Evolutionary conservation across 805 yeast genomes (phyloP), one percentile per base, ranked within the genome.

Genomic region (Jamesozyma jinghongensis): DNA sequence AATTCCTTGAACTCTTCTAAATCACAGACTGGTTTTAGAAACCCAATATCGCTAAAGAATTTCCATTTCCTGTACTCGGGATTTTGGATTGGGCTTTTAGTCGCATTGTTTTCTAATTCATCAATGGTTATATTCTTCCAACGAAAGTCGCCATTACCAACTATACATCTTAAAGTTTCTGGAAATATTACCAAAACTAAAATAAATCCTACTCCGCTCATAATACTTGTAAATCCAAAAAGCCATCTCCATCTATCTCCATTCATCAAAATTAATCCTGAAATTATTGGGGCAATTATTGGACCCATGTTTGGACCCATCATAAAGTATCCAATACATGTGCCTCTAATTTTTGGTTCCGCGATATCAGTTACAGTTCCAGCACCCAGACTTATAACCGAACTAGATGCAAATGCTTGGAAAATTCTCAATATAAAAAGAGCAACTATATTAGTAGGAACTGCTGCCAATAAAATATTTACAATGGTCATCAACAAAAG

Each of bases 271-370:
- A 88, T 78, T 1, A 80, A 76, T 46, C 96, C 95, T 30, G 94
- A 87, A 38, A 80, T 56, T 13, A 87, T 80, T 2, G 97, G 97
- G 2, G 94, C 86, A 2, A 86, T 49, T 34, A 87, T 72, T 2
- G 95, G 97, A 0, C 95, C 96, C 50, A 81, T 69, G 38, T 87
- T 75, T 0, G 95, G 94, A 0, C 96, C 97, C 47, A 87, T 61
- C 68, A 86, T 87, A 50, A 79, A 87, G 41, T 79, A 70, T 0
- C 95, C 92, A 73, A 87, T 79, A 2, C 94, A 90, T 11, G 72
- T 66, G 2, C 94, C 96, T 51, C 95, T 68, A 48, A 78, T 73
- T 25, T 73, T 69, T 16, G 81, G 79, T 7, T 75, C 68, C 45
- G 71, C 80, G 26, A 87, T 59, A 57, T 87, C 97, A 22, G 85